Conservation (phyloP, 257 asterid species). For the Solanum piurae region DNA sequence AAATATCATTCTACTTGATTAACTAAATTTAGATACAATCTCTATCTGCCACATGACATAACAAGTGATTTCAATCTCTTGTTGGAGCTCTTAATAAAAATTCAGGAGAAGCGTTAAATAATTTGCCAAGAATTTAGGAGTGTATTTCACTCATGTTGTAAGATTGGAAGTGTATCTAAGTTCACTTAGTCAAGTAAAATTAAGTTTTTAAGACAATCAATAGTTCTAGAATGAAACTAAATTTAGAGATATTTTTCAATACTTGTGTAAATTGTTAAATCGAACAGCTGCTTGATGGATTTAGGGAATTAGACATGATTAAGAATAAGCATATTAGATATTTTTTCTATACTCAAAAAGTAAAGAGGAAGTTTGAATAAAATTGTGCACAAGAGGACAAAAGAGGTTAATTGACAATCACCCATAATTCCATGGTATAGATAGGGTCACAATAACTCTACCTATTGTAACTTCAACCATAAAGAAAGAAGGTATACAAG, state of each 20-base stretch:
- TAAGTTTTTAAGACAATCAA: neutral
- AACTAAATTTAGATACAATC: too few relatives aligned
- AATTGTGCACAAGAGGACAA: constrained; percentile 30
- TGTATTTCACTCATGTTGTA: neutral
- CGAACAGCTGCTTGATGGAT: neutral
- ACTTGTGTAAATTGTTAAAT: neutral
- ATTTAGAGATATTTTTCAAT: too few relatives aligned
- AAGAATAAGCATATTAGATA: neutral
- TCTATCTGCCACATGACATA: too few relatives aligned
- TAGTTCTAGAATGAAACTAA: too few relatives aligned
- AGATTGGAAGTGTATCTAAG: neutral
- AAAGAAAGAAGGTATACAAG: constrained; percentile 19
- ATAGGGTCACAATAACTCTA: constrained; percentile 7
- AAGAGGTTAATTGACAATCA: constrained; percentile 14
- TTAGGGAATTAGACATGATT: neutral
- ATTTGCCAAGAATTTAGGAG: neutral
- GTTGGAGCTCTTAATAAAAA: too few relatives aligned
- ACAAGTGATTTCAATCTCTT: too few relatives aligned
- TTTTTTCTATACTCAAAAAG: neutral
- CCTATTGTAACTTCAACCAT: constrained; percentile 19
- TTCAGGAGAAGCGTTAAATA: neutral
- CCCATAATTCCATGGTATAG: constrained; percentile 23
- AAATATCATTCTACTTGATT: too few relatives aligned
- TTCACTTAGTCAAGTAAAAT: too few relatives aligned
- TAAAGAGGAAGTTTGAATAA: neutral